Evolutionary conservation across 1,284 basidiomycete species (phyloP), one percentile per base, ranked within the genome.

Genomic region (Microbotryum lychnidis-dioicae): DNA sequence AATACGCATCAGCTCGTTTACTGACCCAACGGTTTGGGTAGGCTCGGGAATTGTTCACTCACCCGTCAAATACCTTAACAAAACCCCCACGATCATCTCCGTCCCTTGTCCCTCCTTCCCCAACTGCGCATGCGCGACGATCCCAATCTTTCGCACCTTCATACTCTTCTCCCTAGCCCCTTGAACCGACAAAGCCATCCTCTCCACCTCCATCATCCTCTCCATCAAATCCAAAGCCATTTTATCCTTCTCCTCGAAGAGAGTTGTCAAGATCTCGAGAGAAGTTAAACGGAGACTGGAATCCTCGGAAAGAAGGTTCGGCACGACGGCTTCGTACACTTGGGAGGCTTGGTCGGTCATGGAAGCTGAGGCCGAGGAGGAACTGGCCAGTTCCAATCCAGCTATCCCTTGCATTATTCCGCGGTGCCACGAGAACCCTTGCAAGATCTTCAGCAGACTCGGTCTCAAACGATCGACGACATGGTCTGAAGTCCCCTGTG

Each of bases 141-240:
- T 68, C 9, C 71, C 71, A 2, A 77, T 66, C 50, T 74, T 72
- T 6, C 72, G 57, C 21, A 92, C 87, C 33, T 84, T 79, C 65
- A 91, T 75, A 1, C 88, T 83, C 45, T 90, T 83, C 70, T 96
- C 91, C 27, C 91, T 81, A 0, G 87, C 85, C 42, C 89, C 87
- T 64, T 86, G 83, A 2, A 88, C 79, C 55, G 71, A 66, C 4
- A 74, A 42, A 21, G 72, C 61, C 57, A 70, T 65, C 18, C 69
- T 53, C 60, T 74, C 73, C 14, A 65, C 68, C 55, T 71, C 69
- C 45, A 72, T 57, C 50, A 66, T 68, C 55, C 64, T 66, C 9
- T 61, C 60, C 29, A 73, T 58, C 23, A 71, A 27, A 23, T 67
- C 63, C 9, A 61, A 62, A 4, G 66, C 64, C 31, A 65, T 60